Base-by-base conservation (phyloP, 2,329 filamentous ascomycete species). In the Cladosporium colombiae region DNA sequence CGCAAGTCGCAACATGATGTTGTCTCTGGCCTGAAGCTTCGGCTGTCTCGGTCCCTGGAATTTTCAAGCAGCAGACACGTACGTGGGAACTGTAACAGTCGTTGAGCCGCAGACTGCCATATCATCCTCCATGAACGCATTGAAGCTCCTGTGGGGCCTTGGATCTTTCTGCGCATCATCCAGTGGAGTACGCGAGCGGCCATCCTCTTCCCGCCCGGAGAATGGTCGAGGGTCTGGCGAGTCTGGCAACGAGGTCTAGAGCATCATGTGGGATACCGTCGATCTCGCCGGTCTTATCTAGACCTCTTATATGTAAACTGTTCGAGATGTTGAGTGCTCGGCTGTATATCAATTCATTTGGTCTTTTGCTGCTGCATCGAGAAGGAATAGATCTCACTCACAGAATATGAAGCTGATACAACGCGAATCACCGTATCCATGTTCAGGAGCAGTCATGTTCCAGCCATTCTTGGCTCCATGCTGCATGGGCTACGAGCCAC, bases 81-180 rank as follows among this genome's bases (percentile, higher is more conserved):
- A 46, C n/a, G n/a, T 13, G 40, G 8, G 40, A 13, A 46, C 10
- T 53, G 25, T n/a, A 31, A 23, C 4, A 29, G 25, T 29, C 25
- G 52, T 55, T 31, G 25, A 31, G 27, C 27, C 29, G 8, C 52
- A 55, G 16, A 29, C 25, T 31, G 16, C 27, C 25, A 53, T 27
- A 25, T 62, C 44, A n/a, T n/a, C n/a, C n/a, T n/a, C n/a, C n/a
- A 52, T 62, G 59, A 62, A 18, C 59, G 50, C 50, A 53, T 53
- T 14, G 25, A 53, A 53, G 60, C 61, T 63, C 18, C 31, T 44
- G 61, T 63, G 61, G 61, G 50, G 61, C 49, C 16, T 40, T 23
- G 23, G 37, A 59, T 46, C 56, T 46, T 44, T 37, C 18, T 25
- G 55, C 33, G 55, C 55, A 57, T 57, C 55, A 57, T 57, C n/a